A percentile compares a stretch with the other conserved stretches of the same genome.
These are phyloP conservation scores for Citrus unshiu DNA, from an alignment of 345 rosid genomes.

Conservation along the genomic window DNA sequence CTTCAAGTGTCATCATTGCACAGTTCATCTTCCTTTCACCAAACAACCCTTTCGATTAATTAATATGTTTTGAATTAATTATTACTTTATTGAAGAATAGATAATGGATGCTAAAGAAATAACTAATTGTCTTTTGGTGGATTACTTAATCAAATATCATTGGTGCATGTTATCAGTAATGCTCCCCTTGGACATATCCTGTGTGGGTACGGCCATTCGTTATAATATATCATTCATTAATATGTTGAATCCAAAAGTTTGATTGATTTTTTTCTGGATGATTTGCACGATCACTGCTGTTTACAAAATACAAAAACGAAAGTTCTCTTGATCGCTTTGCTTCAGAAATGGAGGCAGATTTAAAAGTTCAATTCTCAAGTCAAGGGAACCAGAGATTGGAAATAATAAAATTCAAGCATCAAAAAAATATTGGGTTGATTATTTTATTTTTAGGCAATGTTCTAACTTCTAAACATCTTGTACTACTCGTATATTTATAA, in stretches of 20 bases:
- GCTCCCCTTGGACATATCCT: too few relatives aligned
- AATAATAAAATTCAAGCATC: neutral
- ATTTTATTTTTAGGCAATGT: too few relatives aligned
- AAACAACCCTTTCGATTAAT: slow-evolving; percentile 10
- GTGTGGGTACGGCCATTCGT: too few relatives aligned
- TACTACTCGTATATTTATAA: too few relatives aligned
- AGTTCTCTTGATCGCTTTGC: neutral
- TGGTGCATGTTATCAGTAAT: too few relatives aligned
- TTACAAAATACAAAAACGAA: too few relatives aligned
- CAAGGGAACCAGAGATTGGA: neutral
- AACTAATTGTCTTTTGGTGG: too few relatives aligned
- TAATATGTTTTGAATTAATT: neutral
- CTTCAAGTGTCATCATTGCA: slow-evolving; percentile 4
- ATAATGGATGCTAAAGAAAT: neutral
- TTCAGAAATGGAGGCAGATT: neutral
- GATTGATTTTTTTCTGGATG: neutral
- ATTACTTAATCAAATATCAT: too few relatives aligned
- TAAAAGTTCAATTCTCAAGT: neutral
- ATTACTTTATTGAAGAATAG: neutral
- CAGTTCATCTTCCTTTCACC: slow-evolving; percentile 29
- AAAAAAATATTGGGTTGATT: neutral
- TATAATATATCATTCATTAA: too few relatives aligned
- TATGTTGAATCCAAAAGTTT: too few relatives aligned
- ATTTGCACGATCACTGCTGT: neutral
- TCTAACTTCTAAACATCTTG: too few relatives aligned